Conservation (phyloP, 306 rosid species). For the Pterocarpus macrocarpus region DNA sequence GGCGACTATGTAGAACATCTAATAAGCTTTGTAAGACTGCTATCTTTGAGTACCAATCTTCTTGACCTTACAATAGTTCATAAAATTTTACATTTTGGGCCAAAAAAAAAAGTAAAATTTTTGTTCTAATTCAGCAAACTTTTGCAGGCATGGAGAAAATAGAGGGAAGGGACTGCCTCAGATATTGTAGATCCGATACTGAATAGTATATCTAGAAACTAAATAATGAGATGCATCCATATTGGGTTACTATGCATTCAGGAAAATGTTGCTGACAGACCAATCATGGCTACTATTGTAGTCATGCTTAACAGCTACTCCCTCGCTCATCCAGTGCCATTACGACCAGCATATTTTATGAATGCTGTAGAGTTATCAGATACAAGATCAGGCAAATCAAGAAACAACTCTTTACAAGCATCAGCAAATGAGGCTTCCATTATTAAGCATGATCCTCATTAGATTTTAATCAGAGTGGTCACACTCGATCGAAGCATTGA, state of each 20-base stretch:
- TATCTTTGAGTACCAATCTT: not conserved
- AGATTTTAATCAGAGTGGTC: not conserved
- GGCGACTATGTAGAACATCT: not conserved
- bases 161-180: not conserved
- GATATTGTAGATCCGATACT: not conserved
- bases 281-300: slow-evolving; percentile 18
- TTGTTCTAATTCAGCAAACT: not conserved
- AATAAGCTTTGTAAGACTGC: not conserved
- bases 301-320: slow-evolving; percentile 17
- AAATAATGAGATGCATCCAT: slow-evolving; percentile 36
- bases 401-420: not conserved
- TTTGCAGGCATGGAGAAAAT: slow-evolving; percentile 38
- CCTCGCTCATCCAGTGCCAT: not conserved
- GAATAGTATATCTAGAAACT: not conserved
- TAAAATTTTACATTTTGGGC: not conserved
- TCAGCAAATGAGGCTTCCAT: slow-evolving; percentile 19
- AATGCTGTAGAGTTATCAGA: not conserved
- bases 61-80: not conserved
- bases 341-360: not conserved
- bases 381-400: not conserved
- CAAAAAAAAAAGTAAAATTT: not conserved
- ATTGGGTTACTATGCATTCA: not conserved
- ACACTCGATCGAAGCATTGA: not conserved
- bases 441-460: slow-evolving; percentile 14
- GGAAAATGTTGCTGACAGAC: slow-evolving; percentile 18